Conservation (phyloP, 1,284 basidiomycete species). For the Tilletia setariae region DNA sequence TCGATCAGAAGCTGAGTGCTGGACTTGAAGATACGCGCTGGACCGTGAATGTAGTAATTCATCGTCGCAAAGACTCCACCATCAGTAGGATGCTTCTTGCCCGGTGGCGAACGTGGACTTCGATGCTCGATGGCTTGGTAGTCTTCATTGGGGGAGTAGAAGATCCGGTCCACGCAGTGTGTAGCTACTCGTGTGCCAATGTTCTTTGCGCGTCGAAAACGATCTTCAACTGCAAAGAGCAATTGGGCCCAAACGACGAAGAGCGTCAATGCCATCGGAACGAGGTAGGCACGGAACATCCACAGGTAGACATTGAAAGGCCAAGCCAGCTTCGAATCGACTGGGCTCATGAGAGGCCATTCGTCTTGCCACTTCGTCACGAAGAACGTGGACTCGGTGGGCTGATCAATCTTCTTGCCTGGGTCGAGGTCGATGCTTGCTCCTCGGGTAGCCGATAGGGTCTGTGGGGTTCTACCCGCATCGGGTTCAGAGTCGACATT, state of each 20-base stretch:
- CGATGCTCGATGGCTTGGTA: background rate
- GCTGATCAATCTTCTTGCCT: no score
- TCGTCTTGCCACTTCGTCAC: slow-evolving; percentile 12
- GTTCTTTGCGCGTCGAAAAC: background rate
- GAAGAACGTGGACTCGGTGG: background rate
- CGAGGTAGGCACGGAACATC: background rate
- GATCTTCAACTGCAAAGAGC: background rate
- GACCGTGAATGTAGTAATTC: background rate
- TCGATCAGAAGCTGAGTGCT: slow-evolving; percentile 1
- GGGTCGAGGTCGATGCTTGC: background rate
- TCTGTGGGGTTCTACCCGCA: background rate
- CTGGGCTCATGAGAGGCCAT: background rate
- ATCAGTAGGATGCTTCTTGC: no score
- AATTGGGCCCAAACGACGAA: slow-evolving; percentile 3
- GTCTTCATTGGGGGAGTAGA: no score
- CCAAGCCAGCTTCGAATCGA: background rate
- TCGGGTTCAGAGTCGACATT: background rate
- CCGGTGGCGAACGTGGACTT: background rate
- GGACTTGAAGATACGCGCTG: slow-evolving; percentile 2
- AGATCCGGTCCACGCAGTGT: background rate
- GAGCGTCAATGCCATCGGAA: background rate
- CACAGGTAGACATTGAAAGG: background rate
- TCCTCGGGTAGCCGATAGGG: background rate
- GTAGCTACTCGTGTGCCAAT: background rate
- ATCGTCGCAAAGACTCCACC: background rate